Base-by-base conservation (phyloP, 2,329 filamentous ascomycete species). In the Fusarium fujikuroi region DNA sequence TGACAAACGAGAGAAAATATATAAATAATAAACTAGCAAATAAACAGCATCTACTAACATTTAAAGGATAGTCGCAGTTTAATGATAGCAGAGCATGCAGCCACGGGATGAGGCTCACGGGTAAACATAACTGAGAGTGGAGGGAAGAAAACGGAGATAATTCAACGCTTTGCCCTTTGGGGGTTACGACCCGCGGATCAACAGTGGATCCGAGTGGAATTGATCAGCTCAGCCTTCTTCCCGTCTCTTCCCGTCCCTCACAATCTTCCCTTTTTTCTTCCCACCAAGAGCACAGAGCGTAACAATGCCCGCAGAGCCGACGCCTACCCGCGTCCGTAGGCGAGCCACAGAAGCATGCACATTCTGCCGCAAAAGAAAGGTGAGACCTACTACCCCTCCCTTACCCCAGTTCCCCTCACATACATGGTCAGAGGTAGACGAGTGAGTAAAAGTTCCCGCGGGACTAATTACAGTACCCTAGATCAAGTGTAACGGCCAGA, bases 401-500 rank as follows among this genome's bases (percentile, higher is more conserved):
- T 25, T 42, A 34, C 21, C 47, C 46, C 47, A 49, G 44, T 21
- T 62, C 60, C 47, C 57, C 25, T 28, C 25, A 28, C 25, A 28
- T 7, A 28, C 25, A 28, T 28, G 25, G 25, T 28, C 25, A 28
- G 25, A 25, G 25, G 25, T 25, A 25, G 25, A 25, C 25, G 25
- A 25, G 25, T 28, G 25, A 28, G 25, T 28, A 2, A 28, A 28
- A 49, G 44, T 21, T 62, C 60, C 47, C 57, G 56, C 44, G 47
- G 59, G 46, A 60, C 60, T 70, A 61, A 60, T 5, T 5, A 30
- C 25, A 16, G 15, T 9, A 46, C 47, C 34, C 40, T n/a, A 88
- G 86, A 83, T 88, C 78, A 87, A 85, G 72, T 88, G 86, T 75
- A 85, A 85, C 34, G 71, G 72, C 4, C 63, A 70, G 37, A 60